Evolutionary conservation across 805 yeast species (phyloP), one percentile per base, ranked within the genome.

Genomic region (Cyberlindnera japonica): DNA sequence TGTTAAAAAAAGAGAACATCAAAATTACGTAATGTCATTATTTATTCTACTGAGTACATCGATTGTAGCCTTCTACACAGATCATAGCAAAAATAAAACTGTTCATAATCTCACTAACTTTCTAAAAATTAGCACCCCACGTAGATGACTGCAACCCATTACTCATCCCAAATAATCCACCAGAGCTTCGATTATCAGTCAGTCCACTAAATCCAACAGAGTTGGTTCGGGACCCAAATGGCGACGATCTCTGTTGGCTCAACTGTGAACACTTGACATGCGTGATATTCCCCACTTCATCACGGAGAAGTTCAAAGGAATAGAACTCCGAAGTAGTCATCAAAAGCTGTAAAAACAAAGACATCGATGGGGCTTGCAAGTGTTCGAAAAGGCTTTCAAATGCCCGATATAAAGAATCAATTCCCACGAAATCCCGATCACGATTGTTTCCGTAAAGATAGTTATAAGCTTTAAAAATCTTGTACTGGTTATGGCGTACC

Each of bases 191-290:
- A n/a, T 8, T n/a, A 8, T 4, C 33, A 18, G 14, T 23, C n/a
- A 29, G 14, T 10, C 5, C 15, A 28, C 31, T 23, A 18, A 29
- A 18, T 15, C 33, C 33, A 18, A 9, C 21, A 11, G 34, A 31
- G 17, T n/a, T 31, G 11, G 34, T 4, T 35, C 43, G 30, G 3
- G 38, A 40, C 3, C 37, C 37, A 25, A 30, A 29, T 12, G 35
- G 27, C 19, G n/a, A n/a, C n/a, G n/a, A n/a, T n/a, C 18, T 17
- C n/a, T 4, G 6, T 13, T 20, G 34, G 22, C 20, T 29, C 14
- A 12, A 16, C 4, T 40, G 37, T 4, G 39, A 7, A 16, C 52
- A 40, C 26, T 43, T 51, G n/a, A 53, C 45, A 26, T 39, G 45
- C 4, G 40, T 40, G 6, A 49, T 22, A n/a, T 44, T 42, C 13